Conservation (phyloP, 495 filamentous ascomycete species). For the Penicillium coprophilum region DNA sequence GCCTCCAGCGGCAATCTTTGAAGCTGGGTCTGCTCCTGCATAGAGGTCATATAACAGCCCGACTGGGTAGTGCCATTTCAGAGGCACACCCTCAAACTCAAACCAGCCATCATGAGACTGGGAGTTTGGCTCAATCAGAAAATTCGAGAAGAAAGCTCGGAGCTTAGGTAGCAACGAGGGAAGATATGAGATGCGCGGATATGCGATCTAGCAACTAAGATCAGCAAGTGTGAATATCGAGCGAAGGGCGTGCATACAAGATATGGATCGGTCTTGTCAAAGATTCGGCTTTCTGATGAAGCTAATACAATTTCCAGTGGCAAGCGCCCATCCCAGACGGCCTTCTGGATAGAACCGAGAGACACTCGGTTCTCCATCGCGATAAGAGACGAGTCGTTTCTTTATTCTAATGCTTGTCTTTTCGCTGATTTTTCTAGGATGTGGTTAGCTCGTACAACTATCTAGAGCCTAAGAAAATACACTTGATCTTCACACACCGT, state of each 20-base stretch:
- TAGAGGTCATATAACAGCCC: constrained; percentile 90
- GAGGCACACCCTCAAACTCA: constrained; percentile 70
- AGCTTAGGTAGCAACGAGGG: constrained; percentile 76
- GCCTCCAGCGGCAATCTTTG: constrained; percentile 26
- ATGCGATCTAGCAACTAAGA: constrained; percentile 40
- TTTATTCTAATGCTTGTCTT: not conserved
- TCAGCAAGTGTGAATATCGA: constrained; percentile 6
- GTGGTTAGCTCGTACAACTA: not conserved
- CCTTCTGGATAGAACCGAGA: constrained; percentile 42
- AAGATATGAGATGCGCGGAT: constrained; percentile 60
- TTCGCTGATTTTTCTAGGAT: not conserved
- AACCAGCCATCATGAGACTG: constrained; percentile 67
- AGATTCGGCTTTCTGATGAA: constrained; percentile 54
- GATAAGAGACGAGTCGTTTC: not conserved
- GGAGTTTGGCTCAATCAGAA: constrained; percentile 63
- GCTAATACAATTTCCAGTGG: constrained; percentile 53
- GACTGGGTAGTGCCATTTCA: constrained; percentile 86
- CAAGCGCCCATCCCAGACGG: constrained; percentile 51
- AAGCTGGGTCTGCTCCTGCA: constrained; percentile 60
- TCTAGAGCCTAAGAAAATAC: not conserved
- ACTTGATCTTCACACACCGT: not conserved
- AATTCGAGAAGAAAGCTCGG: constrained; percentile 71
- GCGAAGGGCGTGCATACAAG: constrained; percentile 36
- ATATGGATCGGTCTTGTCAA: constrained; percentile 55
- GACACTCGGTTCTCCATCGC: constrained; percentile 28